Evolutionary conservation across 2,329 filamentous ascomycete species (phyloP).

Genomic region (Calcarisporium arbuscula): DNA sequence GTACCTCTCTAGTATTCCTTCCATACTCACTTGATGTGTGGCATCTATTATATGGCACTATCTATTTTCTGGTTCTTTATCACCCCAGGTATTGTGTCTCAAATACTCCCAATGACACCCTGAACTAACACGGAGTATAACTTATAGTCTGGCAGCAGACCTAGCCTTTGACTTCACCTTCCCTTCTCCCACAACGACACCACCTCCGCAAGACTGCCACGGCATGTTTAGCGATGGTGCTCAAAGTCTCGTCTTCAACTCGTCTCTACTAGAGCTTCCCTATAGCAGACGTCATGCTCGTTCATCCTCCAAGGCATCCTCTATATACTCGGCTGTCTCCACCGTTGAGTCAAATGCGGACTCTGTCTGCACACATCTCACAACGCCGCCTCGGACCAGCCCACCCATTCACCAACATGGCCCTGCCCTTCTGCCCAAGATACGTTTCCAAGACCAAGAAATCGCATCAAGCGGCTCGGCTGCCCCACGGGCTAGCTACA

Average conservation of each 20-base stretch:
- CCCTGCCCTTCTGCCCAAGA: conserved; percentile 76
- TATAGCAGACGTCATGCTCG: conserved; percentile 49
- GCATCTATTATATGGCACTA: too few species aligned
- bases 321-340: conserved; percentile 56
- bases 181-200: conserved; percentile 26
- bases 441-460: conserved; percentile 76
- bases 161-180: conserved; percentile 58
- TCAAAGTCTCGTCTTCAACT: conserved; percentile 45
- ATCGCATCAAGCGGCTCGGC: conserved; percentile 37
- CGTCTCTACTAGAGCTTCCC: conserved; percentile 49
- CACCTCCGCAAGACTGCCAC: conserved; percentile 19
- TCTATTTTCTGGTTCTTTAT: too few species aligned
- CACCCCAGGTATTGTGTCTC: too few species aligned
- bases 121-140: too few species aligned
- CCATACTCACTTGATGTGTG: conserved; percentile 1
- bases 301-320: conserved; percentile 60
- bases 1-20: conserved; percentile 10
- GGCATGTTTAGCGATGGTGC: conserved; percentile 13
- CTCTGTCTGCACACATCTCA: conserved; percentile 60
- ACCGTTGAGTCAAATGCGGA: conserved; percentile 49
- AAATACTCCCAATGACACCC: too few species aligned
- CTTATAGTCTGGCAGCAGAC: conserved; percentile 52
- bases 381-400: conserved; percentile 58
- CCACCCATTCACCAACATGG: conserved; percentile 74
- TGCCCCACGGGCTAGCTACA: too few species aligned